These are phyloP conservation scores for Echites panduratus DNA, from an alignment of 257 asterid species.

Conservation along the genomic window DNA sequence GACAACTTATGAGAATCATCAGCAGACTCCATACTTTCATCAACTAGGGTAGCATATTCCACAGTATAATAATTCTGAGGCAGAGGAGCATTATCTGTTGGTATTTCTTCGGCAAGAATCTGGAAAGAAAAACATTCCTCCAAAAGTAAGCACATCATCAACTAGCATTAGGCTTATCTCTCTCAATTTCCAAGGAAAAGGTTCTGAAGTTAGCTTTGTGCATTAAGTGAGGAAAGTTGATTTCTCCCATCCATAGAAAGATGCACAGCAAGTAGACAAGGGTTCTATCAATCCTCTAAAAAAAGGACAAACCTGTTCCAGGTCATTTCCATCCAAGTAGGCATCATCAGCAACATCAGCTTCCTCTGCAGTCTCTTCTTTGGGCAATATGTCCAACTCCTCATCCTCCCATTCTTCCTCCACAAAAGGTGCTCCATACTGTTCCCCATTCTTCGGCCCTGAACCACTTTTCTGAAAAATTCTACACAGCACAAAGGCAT, in stretches of 20 bases:
- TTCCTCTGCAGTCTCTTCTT: constrained; percentile 51
- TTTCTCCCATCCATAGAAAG: neutral
- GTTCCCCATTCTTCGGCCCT: constrained; percentile 95
- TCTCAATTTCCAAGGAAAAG: neutral
- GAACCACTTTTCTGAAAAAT: constrained; percentile 97
- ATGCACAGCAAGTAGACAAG: neutral
- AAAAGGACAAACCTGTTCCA: constrained; percentile 61
- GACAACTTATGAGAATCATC: constrained; percentile 27
- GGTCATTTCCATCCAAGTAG: constrained; percentile 61
- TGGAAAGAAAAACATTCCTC: constrained; percentile 34
- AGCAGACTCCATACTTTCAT: constrained; percentile 42
- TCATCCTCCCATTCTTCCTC: constrained; percentile 92
- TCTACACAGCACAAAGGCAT: constrained; percentile 75
- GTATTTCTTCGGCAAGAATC: constrained; percentile 61
- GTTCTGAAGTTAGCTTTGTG: neutral
- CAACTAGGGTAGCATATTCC: constrained; percentile 29
- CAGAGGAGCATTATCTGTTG: constrained; percentile 30
- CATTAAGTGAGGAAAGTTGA: neutral
- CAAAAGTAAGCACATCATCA: constrained; percentile 20
- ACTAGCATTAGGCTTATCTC: neutral
- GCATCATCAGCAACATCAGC: constrained; percentile 48
- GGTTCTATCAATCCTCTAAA: neutral
- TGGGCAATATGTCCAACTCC: constrained; percentile 40
- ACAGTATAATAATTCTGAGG: constrained; percentile 32
- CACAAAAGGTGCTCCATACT: constrained; percentile 85